Conservation (phyloP, 352 stramenopile species). For the Pythium monospermum region DNA sequence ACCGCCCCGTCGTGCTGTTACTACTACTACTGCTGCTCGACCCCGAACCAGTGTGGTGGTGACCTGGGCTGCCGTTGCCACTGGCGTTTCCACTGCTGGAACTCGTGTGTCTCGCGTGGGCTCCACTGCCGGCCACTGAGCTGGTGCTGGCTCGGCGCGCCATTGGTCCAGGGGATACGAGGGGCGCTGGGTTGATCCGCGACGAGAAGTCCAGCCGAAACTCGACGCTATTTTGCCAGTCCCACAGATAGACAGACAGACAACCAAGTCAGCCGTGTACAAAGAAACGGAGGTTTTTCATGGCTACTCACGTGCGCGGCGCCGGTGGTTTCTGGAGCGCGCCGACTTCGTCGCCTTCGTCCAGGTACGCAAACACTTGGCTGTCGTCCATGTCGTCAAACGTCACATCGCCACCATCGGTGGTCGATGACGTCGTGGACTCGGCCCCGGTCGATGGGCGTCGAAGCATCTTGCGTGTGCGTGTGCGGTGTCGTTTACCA, state of each 20-base stretch:
- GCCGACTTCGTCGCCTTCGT: conserved; percentile 31
- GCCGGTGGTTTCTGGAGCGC: not conserved
- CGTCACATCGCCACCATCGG: conserved; percentile 51
- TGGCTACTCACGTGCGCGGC: conserved; percentile 4
- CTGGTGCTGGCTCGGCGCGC: conserved; percentile 12
- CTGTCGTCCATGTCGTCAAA: conserved; percentile 60
- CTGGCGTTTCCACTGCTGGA: too few relatives aligned
- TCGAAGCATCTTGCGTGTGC: conserved; percentile 11
- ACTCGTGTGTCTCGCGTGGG: too few relatives aligned
- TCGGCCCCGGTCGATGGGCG: conserved; percentile 34
- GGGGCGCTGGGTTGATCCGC: conserved; percentile 24
- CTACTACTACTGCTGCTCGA: not conserved
- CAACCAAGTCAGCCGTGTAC: too few relatives aligned
- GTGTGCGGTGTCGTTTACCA: not conserved
- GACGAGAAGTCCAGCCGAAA: conserved; percentile 57
- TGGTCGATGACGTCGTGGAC: conserved; percentile 34
- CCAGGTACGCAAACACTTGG: conserved; percentile 50
- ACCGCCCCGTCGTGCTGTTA: not conserved
- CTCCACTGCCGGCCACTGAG: not conserved
- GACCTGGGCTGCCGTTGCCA: too few relatives aligned
- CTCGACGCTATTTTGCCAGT: conserved; percentile 41
- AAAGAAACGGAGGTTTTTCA: not conserved
- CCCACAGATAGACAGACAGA: too few relatives aligned
- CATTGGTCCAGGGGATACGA: conserved; percentile 1
- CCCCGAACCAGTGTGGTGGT: not conserved